A percentile compares a stretch with the other conserved stretches of the same genome.
phyloP scores from a whole-genome alignment of 768 basidiomycete genomes.

The Suillus decipiens region DNA sequence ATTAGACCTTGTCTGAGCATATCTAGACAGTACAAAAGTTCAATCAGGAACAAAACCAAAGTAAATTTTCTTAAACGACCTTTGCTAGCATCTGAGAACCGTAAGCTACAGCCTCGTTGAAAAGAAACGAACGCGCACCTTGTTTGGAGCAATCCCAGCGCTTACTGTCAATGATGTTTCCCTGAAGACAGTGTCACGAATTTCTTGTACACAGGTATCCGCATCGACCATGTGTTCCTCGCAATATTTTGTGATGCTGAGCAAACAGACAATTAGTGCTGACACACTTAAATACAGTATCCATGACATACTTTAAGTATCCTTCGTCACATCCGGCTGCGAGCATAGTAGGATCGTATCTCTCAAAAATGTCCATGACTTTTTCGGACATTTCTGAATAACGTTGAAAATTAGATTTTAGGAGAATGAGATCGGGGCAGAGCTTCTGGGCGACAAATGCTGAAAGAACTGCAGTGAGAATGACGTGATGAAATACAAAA shows the following conservation, averaged over 20 bases:
- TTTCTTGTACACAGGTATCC: conserved; percentile 74
- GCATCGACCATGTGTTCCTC: conserved; percentile 60
- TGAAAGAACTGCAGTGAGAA: conserved; percentile 26
- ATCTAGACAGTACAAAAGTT: conserved; percentile 50
- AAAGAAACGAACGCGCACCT: conserved; percentile 49
- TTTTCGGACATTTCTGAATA: conserved; percentile 71
- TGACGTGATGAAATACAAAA: neutral
- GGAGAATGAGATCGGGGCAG: conserved; percentile 82
- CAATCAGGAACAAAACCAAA: conserved; percentile 3
- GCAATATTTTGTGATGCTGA: conserved; percentile 85
- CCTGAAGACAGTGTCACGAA: conserved; percentile 69
- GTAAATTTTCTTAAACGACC: conserved; percentile 41
- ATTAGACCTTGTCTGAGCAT: conserved; percentile 81
- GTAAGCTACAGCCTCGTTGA: conserved; percentile 20
- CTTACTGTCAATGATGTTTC: conserved; percentile 90
- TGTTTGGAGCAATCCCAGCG: conserved; percentile 95
- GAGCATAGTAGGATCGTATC: conserved; percentile 77
- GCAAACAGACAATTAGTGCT: conserved; percentile 9
- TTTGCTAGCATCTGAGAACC: conserved; percentile 82
- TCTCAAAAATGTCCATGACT: conserved; percentile 67
- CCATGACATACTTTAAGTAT: conserved; percentile 74
- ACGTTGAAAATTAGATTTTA: conserved; percentile 56
- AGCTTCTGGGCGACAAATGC: conserved; percentile 93
- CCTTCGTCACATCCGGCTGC: conserved; percentile 87
- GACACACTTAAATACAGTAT: neutral